Evolutionary conservation across 2,329 filamentous ascomycete genomes (phyloP).

Genomic region (Sporothrix dimorphospora): DNA sequence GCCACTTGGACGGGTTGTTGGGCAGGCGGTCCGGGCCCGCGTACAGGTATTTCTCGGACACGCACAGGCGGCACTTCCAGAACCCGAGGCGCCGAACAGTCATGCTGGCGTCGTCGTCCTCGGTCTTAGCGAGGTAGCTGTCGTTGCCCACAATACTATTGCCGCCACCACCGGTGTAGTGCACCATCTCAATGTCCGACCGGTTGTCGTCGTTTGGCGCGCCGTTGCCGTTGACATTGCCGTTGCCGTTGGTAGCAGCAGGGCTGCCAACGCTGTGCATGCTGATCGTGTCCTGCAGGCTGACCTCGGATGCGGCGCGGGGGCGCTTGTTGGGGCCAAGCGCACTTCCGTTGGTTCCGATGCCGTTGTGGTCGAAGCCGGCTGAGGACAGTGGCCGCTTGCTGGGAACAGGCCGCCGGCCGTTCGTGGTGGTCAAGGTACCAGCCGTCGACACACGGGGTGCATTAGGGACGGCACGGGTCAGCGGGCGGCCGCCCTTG

Average conservation of each 20-base stretch:
- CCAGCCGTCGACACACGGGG: neutral
- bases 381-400: slow-evolving; percentile 9
- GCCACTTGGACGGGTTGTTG: slow-evolving; percentile 51
- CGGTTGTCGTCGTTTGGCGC: neutral
- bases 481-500: slow-evolving; percentile 29
- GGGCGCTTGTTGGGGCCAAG: slow-evolving; percentile 15
- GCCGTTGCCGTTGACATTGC: neutral
- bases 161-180: neutral
- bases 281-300: slow-evolving; percentile 31
- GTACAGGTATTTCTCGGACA: slow-evolving; percentile 48
- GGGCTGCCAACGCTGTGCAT: slow-evolving; percentile 20
- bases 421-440: neutral
- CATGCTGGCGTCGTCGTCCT: slow-evolving; percentile 31
- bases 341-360: neutral
- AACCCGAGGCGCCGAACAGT: slow-evolving; percentile 48
- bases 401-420: neutral
- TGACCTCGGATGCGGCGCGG: slow-evolving; percentile 28
- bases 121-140: slow-evolving; percentile 31
- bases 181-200: slow-evolving; percentile 11
- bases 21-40: slow-evolving; percentile 47
- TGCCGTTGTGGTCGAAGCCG: neutral
- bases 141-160: neutral
- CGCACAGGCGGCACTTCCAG: slow-evolving; percentile 53
- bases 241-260: neutral
- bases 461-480: neutral